Conservation (phyloP, 1,284 basidiomycete species). For the Irpex sp. region DNA sequence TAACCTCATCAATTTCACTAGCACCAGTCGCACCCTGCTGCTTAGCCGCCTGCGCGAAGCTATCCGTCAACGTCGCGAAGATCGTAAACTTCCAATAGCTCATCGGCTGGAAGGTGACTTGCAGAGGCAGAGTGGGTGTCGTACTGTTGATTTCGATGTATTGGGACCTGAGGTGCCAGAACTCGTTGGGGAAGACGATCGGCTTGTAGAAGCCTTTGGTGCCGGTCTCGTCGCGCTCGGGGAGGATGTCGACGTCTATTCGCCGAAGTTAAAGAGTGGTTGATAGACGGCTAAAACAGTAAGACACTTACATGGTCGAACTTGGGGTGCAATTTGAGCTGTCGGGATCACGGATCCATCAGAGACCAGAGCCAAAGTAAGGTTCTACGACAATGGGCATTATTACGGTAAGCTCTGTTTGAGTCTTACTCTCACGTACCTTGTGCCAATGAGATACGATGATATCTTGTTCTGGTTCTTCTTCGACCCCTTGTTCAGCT, state of each 20-base stretch:
- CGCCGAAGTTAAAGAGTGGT: constrained; percentile 1
- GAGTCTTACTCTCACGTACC: constrained; percentile 31
- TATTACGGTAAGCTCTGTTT: neutral
- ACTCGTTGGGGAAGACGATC: constrained; percentile 91
- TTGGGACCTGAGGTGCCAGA: constrained; percentile 85
- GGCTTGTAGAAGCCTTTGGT: constrained; percentile 76
- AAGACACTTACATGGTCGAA: constrained; percentile 55
- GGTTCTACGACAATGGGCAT: constrained; percentile 49
- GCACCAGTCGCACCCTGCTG: constrained; percentile 59
- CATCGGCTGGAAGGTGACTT: constrained; percentile 83
- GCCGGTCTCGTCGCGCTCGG: constrained; percentile 58
- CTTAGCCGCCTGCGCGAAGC: constrained; percentile 80
- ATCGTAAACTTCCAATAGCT: constrained; percentile 84
- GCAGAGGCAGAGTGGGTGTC: constrained; percentile 70
- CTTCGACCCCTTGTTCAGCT: constrained; percentile 36
- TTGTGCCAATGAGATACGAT: constrained; percentile 84
- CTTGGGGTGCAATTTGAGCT: constrained; percentile 57
- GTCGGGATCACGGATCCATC: constrained; percentile 58
- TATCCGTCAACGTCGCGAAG: constrained; percentile 76
- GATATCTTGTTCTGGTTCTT: constrained; percentile 45
- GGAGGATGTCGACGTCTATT: constrained; percentile 59
- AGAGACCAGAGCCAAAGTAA: constrained; percentile 87
- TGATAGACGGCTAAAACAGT: neutral
- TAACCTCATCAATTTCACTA: constrained; percentile 88
- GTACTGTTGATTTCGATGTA: constrained; percentile 79